phyloP scores from a whole-genome alignment of 1,139 yeast genomes.

The Arxiozyma slooffiae region DNA sequence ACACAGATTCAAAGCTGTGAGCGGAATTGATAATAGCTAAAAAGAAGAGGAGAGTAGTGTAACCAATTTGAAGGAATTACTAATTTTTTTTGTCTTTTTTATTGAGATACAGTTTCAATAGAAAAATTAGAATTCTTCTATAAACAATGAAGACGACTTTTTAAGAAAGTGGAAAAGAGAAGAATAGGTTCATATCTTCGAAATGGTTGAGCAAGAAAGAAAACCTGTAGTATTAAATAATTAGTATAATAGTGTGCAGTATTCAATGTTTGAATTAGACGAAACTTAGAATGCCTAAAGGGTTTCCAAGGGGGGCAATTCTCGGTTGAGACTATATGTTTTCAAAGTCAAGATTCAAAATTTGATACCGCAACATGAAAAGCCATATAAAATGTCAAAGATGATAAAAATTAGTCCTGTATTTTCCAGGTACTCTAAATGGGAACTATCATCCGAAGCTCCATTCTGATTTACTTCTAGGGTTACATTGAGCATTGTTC shows the following conservation, averaged over 20 bases:
- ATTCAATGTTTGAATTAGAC: no score
- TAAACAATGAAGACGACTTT: no score
- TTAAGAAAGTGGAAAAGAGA: neutral
- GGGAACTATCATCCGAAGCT: constrained; percentile 16
- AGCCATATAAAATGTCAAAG: neutral
- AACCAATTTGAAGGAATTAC: no score
- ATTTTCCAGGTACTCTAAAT: neutral
- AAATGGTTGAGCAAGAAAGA: neutral
- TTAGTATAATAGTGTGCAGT: neutral
- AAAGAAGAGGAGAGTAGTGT: neutral
- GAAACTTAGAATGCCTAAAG: no score
- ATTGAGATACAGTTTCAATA: no score
- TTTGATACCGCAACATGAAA: neutral
- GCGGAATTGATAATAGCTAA: neutral
- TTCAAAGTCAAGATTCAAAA: neutral
- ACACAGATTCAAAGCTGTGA: neutral
- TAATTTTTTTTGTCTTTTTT: neutral
- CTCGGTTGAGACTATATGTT: neutral
- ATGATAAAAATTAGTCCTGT: neutral
- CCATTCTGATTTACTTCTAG: constrained; percentile 49
- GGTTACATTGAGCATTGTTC: constrained; percentile 47
- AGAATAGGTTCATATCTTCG: no score
- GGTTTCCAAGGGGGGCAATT: neutral
- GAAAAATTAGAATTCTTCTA: no score
- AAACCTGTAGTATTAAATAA: no score